Evolutionary conservation across 2,329 filamentous ascomycete species (phyloP).

Genomic region (Cordyceps fumosorosea): DNA sequence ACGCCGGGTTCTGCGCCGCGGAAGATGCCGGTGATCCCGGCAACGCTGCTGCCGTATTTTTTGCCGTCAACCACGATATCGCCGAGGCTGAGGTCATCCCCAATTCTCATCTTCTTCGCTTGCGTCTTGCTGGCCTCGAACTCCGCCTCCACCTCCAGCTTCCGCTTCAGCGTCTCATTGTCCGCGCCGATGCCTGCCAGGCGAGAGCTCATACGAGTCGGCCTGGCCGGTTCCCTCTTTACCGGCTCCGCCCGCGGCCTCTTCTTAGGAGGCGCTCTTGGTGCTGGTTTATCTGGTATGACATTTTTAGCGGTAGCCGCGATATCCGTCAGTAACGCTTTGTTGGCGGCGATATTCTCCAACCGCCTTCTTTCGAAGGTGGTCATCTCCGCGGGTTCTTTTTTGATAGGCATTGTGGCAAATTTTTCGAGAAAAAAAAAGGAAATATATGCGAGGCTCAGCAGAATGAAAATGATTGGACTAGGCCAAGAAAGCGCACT

Average conservation of each 20-base stretch:
- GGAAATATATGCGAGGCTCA: too few relatives aligned
- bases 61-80: slow-evolving; percentile 77
- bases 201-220: slow-evolving; percentile 52
- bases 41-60: slow-evolving; percentile 62
- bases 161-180: slow-evolving; percentile 40
- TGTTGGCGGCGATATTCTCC: slow-evolving; percentile 82
- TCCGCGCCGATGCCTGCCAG: slow-evolving; percentile 49
- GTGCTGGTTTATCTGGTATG: slow-evolving; percentile 51
- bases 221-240: slow-evolving; percentile 40
- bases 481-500: not conserved
- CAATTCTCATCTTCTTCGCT: slow-evolving; percentile 51
- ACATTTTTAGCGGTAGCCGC: slow-evolving; percentile 63
- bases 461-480: not conserved
- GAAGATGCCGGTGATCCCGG: slow-evolving; percentile 53
- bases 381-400: slow-evolving; percentile 50
- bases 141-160: slow-evolving; percentile 43
- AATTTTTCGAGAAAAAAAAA: too few relatives aligned
- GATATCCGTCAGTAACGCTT: slow-evolving; percentile 71
- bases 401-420: slow-evolving; percentile 38
- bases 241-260: slow-evolving; percentile 32
- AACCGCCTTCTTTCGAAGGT: slow-evolving; percentile 81
- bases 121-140: slow-evolving; percentile 34
- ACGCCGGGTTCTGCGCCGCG: slow-evolving; percentile 72
- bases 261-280: slow-evolving; percentile 34
- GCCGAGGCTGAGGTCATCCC: slow-evolving; percentile 59